Conservation (phyloP, 768 basidiomycete genomes). For the Termitomyces eurrhizus region DNA sequence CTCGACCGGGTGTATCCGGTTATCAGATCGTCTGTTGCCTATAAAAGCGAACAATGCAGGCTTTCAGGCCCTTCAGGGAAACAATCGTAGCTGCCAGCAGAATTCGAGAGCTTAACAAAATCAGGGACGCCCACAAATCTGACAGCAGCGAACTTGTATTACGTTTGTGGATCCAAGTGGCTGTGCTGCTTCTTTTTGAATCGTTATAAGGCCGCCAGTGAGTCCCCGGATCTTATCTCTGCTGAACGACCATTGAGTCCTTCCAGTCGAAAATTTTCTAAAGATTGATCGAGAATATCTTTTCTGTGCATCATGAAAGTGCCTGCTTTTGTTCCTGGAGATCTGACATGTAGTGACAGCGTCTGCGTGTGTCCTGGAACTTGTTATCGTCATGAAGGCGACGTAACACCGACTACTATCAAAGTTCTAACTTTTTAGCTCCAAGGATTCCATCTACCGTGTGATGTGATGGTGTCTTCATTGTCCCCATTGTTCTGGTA, state of each 20-base stretch:
- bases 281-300: background rate
- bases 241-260: background rate
- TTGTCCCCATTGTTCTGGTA: constrained; percentile 15
- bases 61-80: background rate
- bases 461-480: constrained; percentile 7
- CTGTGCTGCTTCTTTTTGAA: constrained; percentile 27
- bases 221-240: background rate
- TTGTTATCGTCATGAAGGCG: background rate
- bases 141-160: constrained; percentile 22
- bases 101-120: constrained; percentile 12
- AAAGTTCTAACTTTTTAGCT: constrained; percentile 5
- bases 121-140: constrained; percentile 8
- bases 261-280: background rate
- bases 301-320: background rate
- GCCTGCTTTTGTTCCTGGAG: background rate
- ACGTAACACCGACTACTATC: background rate
- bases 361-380: background rate
- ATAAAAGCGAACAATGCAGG: constrained; percentile 28
- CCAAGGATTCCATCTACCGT: background rate
- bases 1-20: constrained; percentile 11
- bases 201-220: background rate
- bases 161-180: constrained; percentile 41
- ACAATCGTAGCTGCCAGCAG: constrained; percentile 6
- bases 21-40: constrained; percentile 9
- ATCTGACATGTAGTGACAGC: constrained; percentile 1